These are phyloP conservation scores for Podospora appendiculata DNA, from an alignment of 495 filamentous ascomycete species.

Conservation along the genomic window DNA sequence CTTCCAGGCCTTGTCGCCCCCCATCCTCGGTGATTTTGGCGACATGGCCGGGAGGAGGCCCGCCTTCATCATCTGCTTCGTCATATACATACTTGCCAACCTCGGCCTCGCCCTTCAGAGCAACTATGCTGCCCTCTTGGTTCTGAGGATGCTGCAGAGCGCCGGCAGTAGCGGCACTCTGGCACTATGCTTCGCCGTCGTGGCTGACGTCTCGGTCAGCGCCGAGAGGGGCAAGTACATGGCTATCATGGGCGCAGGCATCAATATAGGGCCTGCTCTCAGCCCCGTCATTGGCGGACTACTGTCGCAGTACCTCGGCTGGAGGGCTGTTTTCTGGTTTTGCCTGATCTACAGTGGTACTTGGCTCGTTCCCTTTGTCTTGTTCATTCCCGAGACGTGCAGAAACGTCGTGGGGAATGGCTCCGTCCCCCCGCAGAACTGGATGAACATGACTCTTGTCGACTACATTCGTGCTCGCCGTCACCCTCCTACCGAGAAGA, in stretches of 20 bases:
- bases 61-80: constrained; percentile 50
- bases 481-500: neutral
- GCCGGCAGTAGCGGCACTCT: constrained; percentile 51
- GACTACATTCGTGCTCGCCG: constrained; percentile 31
- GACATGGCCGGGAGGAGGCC: constrained; percentile 53
- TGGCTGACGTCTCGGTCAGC: constrained; percentile 53
- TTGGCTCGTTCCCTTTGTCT: constrained; percentile 43
- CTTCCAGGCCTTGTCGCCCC: constrained; percentile 52
- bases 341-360: constrained; percentile 49
- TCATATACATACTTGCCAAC: constrained; percentile 54
- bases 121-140: constrained; percentile 51
- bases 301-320: constrained; percentile 56
- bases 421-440: constrained; percentile 44
- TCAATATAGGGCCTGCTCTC: constrained; percentile 46
- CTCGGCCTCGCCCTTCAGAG: constrained; percentile 56
- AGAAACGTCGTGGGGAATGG: constrained; percentile 69
- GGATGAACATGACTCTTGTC: constrained; percentile 42
- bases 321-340: constrained; percentile 71
- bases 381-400: constrained; percentile 60
- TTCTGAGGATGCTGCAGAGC: constrained; percentile 57
- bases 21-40: constrained; percentile 52
- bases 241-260: constrained; percentile 43
- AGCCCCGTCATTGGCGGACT: constrained; percentile 61
- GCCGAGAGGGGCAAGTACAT: constrained; percentile 56
- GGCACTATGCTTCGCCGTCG: constrained; percentile 51